Evolutionary conservation across 2,329 filamentous ascomycete species (phyloP).

Genomic region (Cercospora citrullina): DNA sequence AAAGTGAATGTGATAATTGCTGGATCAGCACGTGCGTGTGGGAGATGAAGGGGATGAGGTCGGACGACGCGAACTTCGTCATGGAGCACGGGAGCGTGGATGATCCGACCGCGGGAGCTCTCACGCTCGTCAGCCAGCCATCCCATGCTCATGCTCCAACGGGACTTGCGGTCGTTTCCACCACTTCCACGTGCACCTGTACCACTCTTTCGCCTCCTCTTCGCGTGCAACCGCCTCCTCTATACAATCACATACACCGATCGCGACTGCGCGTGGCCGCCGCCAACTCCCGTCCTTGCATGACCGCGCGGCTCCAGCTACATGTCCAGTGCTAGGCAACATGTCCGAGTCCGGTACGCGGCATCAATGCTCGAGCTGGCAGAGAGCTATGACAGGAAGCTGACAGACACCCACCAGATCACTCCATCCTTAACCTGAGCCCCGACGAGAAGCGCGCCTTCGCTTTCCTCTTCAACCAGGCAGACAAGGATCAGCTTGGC

Average conservation of each 20-base stretch:
- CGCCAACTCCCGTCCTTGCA: not conserved
- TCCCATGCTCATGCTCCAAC: constrained; percentile 1
- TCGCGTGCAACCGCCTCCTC: not conserved
- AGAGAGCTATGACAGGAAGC: constrained; percentile 1
- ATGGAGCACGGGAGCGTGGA: not conserved
- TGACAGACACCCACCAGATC: constrained; percentile 30
- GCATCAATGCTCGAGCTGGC: not conserved
- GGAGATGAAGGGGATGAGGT: not conserved
- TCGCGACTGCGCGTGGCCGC: not conserved
- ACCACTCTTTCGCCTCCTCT: not conserved
- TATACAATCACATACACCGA: not conserved
- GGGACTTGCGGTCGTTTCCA: not conserved
- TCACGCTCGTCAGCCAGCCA: not conserved
- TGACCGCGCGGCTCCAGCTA: not conserved
- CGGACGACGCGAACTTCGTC: not conserved
- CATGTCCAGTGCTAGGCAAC: constrained; percentile 22
- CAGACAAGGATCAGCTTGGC: constrained; percentile 86
- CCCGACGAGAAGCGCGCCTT: constrained; percentile 92
- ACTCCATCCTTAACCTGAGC: constrained; percentile 64
- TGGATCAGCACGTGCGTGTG: not conserved
- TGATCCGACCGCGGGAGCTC: not conserved
- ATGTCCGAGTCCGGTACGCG: constrained; percentile 29
- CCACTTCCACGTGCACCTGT: constrained; percentile 8
- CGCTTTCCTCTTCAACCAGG: constrained; percentile 87
- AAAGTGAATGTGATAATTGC: not conserved